Conservation (phyloP, 2,329 filamentous ascomycete genomes). For the Ceratocystis harringtonii region DNA sequence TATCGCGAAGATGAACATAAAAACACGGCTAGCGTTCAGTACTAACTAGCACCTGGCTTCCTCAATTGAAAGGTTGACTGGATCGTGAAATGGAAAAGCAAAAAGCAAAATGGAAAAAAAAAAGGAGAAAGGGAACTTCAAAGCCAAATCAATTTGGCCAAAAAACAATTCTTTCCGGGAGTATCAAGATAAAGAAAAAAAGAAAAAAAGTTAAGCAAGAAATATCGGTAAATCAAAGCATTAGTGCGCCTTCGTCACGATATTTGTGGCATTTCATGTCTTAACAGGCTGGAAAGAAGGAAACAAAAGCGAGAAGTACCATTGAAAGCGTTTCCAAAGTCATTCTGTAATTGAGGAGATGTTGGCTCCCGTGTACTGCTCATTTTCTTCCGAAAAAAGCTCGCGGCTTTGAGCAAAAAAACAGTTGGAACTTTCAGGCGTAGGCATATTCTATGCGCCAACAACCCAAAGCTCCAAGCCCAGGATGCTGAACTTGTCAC, state of each 20-base stretch:
- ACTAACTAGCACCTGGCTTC: no score
- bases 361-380: neutral
- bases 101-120: neutral
- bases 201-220: neutral
- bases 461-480: slow-evolving; percentile 92
- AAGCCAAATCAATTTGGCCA: neutral
- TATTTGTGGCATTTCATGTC: neutral
- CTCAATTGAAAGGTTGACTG: no score
- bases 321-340: neutral
- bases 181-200: neutral
- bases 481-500: slow-evolving; percentile 77
- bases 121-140: neutral
- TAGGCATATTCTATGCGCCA: slow-evolving; percentile 32
- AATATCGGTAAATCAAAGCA: neutral
- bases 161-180: neutral
- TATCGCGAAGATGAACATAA: no score
- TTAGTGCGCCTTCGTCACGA: neutral
- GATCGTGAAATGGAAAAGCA: neutral
- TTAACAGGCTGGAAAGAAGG: neutral
- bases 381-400: neutral
- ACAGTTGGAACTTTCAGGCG: slow-evolving; percentile 17
- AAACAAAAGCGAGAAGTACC: neutral
- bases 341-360: neutral
- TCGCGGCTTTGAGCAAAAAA: neutral
- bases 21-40: no score